These are phyloP conservation scores for Bothriochloa decipiens DNA, from an alignment of 176 grass and related monocot species.

Conservation along the genomic window DNA sequence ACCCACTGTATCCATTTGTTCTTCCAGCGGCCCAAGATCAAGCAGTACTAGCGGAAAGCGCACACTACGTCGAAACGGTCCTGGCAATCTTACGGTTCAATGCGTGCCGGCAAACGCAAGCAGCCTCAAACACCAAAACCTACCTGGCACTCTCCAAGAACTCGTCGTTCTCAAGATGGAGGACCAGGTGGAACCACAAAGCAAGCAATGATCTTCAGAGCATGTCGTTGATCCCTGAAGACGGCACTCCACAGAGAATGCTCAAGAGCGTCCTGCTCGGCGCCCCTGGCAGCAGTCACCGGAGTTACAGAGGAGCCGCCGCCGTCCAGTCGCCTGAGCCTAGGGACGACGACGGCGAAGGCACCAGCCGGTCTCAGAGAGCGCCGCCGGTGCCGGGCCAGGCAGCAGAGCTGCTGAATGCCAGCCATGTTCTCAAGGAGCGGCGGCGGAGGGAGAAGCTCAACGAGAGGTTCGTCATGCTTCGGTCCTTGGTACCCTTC, in stretches of 20 bases:
- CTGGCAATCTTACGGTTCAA: conserved; percentile 58
- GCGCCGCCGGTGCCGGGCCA: conserved; percentile 35
- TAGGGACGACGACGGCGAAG: conserved; percentile 21
- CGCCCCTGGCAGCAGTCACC: conserved; percentile 24
- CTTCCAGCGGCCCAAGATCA: conserved; percentile 50
- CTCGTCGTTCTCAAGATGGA: conserved; percentile 59
- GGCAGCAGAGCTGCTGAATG: conserved; percentile 50
- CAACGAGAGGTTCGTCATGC: conserved; percentile 79
- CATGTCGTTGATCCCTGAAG: conserved; percentile 16
- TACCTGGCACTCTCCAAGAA: conserved; percentile 37
- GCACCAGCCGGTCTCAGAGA: conserved; percentile 34
- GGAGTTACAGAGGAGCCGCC: conserved; percentile 31
- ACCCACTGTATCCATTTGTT: not conserved
- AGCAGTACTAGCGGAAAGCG: conserved; percentile 62
- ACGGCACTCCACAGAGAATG: conserved; percentile 51
- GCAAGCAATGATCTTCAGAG: conserved; percentile 8
- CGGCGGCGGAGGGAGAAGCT: conserved; percentile 83
- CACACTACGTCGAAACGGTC: conserved; percentile 73
- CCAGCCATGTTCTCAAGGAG: conserved; percentile 81
- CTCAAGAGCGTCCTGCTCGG: conserved; percentile 59
- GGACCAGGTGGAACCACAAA: conserved; percentile 44
- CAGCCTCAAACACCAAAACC: conserved; percentile 13
- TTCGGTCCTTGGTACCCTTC: conserved; percentile 82
- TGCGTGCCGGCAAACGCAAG: conserved; percentile 14
- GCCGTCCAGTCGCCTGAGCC: conserved; percentile 38